Evolutionary conservation across 495 filamentous ascomycete genomes (phyloP).

Genomic region (Platismatia glauca): DNA sequence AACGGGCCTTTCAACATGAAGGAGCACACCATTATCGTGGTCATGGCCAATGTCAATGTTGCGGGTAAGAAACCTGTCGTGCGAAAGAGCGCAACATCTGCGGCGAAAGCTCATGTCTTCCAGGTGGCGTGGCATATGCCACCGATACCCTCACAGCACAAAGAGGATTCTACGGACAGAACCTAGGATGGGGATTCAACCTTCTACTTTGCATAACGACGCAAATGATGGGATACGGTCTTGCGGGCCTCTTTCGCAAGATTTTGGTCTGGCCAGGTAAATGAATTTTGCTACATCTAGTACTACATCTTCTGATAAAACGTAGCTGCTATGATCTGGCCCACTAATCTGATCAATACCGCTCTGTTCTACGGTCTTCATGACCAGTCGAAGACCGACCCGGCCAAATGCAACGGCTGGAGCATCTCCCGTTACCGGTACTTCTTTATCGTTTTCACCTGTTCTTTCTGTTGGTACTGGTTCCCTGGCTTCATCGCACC

Average conservation of each 20-base stretch:
- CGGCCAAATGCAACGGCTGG: conserved; percentile 53
- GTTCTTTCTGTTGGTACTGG: conserved; percentile 55
- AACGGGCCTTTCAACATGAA: conserved; percentile 75
- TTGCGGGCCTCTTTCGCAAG: conserved; percentile 59
- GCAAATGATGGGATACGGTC: conserved; percentile 64
- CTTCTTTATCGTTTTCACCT: conserved; percentile 53
- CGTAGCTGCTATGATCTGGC: conserved; percentile 70
- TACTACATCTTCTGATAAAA: conserved; percentile 11
- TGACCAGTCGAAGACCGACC: conserved; percentile 51
- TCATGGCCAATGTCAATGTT: conserved; percentile 58
- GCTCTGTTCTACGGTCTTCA: conserved; percentile 65
- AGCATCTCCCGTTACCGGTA: conserved; percentile 54
- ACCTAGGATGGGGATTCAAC: conserved; percentile 59
- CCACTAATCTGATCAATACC: conserved; percentile 52
- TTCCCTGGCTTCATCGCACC: conserved; percentile 42
- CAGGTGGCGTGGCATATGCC: conserved; percentile 49
- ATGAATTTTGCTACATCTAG: neutral
- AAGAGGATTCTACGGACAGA: conserved; percentile 57
- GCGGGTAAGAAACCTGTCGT: conserved; percentile 19
- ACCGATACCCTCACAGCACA: conserved; percentile 62
- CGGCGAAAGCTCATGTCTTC: neutral
- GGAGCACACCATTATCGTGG: conserved; percentile 67
- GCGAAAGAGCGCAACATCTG: too few species aligned
- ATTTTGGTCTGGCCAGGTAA: conserved; percentile 49
- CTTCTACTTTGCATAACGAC: conserved; percentile 61